These are phyloP conservation scores for Solanum lignicaule DNA, from an alignment of 257 asterid species.

Conservation along the genomic window DNA sequence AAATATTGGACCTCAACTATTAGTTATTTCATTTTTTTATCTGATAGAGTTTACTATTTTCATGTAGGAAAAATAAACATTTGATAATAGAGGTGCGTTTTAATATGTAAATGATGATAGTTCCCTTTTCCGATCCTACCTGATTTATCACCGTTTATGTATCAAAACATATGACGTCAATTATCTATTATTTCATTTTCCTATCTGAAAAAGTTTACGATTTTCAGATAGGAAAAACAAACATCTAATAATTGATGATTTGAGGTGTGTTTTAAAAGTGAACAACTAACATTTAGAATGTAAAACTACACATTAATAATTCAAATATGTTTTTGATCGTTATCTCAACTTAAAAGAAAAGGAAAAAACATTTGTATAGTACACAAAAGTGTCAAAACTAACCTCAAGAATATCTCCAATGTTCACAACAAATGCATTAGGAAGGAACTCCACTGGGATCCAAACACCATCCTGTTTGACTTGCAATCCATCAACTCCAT, in stretches of 20 bases:
- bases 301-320: not conserved
- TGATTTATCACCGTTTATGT: not conserved
- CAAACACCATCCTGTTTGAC: constrained; percentile 52
- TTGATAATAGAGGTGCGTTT: not conserved
- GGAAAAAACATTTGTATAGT: not conserved
- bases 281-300: not conserved
- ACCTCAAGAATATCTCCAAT: constrained; percentile 55
- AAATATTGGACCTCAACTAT: not conserved
- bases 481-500: constrained; percentile 61
- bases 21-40: not conserved
- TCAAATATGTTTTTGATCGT: no score
- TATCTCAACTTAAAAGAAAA: no score
- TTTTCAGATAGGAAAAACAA: not conserved
- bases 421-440: constrained; percentile 50
- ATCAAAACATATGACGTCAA: not conserved
- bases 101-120: no score
- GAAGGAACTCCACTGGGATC: constrained; percentile 41
- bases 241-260: not conserved
- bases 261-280: not conserved
- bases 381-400: not conserved
- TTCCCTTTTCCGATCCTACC: not conserved
- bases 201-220: not conserved
- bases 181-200: not conserved
- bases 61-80: not conserved
- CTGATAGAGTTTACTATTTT: no score